These are phyloP conservation scores for Westerdykella ornata DNA, from an alignment of 2,329 filamentous ascomycete species.

Conservation along the genomic window DNA sequence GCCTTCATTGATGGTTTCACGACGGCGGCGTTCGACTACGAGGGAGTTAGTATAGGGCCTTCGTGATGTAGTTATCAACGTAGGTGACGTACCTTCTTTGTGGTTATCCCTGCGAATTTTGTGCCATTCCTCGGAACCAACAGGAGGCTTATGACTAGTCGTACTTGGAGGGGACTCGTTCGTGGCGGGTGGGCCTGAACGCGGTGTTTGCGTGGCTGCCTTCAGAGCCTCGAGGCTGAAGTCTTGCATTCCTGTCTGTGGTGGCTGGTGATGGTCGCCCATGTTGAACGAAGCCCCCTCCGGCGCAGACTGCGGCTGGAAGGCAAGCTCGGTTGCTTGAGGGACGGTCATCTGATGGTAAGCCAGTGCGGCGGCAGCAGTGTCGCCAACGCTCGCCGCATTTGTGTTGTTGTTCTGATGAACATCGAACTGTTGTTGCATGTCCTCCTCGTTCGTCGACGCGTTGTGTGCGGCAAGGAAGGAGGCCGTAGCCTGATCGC, in stretches of 20 bases:
- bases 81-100: slow-evolving; percentile 69
- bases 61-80: slow-evolving; percentile 7
- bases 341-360: slow-evolving; percentile 53
- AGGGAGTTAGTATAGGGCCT: slow-evolving; percentile 10
- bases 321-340: slow-evolving; percentile 50
- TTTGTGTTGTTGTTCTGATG: slow-evolving; percentile 50
- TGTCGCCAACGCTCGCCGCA: slow-evolving; percentile 49
- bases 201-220: slow-evolving; percentile 43
- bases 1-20: slow-evolving; percentile 97
- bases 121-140: slow-evolving; percentile 98
- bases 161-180: slow-evolving; percentile 34
- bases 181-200: slow-evolving; percentile 35
- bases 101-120: slow-evolving; percentile 96
- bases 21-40: slow-evolving; percentile 85
- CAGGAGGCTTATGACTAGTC: slow-evolving; percentile 61
- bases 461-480: slow-evolving; percentile 39
- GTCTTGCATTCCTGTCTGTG: slow-evolving; percentile 31
- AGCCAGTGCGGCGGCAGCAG: slow-evolving; percentile 52
- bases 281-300: slow-evolving; percentile 42
- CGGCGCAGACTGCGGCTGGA: slow-evolving; percentile 41
- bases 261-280: slow-evolving; percentile 39
- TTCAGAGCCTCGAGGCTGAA: slow-evolving; percentile 47
- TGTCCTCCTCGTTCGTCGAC: slow-evolving; percentile 37
- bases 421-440: slow-evolving; percentile 38
- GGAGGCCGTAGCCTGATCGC: slow-evolving; percentile 33